Evolutionary conservation across 2,329 filamentous ascomycete genomes (phyloP).

Genomic region (Aspergillus sp.): DNA sequence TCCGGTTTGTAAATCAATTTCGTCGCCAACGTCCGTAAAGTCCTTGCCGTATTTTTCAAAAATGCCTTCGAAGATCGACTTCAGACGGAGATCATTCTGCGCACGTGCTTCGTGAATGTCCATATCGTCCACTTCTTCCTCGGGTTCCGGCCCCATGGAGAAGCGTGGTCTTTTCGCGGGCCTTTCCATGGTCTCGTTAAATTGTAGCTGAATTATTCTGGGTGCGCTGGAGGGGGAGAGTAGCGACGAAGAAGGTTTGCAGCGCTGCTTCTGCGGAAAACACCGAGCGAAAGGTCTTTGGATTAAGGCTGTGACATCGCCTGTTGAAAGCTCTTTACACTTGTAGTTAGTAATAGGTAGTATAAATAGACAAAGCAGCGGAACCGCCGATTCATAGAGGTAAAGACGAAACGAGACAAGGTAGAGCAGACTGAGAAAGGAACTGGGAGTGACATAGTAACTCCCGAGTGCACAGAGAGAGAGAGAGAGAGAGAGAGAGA

Average conservation of each 20-base stretch:
- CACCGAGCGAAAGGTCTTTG: not conserved
- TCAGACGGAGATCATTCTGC: slow-evolving; percentile 70
- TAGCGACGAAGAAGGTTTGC: not conserved
- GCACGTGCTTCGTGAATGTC: slow-evolving; percentile 64
- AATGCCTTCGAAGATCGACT: slow-evolving; percentile 82
- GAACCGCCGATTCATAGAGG: not conserved
- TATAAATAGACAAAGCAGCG: not conserved
- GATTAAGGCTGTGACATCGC: not conserved
- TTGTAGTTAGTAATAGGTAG: not conserved
- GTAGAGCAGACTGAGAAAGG: not conserved
- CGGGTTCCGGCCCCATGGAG: slow-evolving; percentile 28
- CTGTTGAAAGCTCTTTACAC: not conserved
- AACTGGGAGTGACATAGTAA: not conserved
- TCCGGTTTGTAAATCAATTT: slow-evolving; percentile 82
- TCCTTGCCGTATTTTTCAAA: slow-evolving; percentile 86
- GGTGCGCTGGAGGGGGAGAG: not conserved
- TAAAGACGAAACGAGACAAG: not conserved
- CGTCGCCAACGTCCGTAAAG: slow-evolving; percentile 81
- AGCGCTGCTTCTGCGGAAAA: not conserved
- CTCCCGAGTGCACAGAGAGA: not conserved
- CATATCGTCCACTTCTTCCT: slow-evolving; percentile 41
- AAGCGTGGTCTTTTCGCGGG: slow-evolving; percentile 62
- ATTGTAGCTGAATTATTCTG: not conserved
- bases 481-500: not conserved
- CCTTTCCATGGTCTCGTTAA: slow-evolving; percentile 29